Evolutionary conservation across 306 rosid genomes (phyloP), one percentile per base, ranked within the genome.

Genomic region (Biancaea sappan): DNA sequence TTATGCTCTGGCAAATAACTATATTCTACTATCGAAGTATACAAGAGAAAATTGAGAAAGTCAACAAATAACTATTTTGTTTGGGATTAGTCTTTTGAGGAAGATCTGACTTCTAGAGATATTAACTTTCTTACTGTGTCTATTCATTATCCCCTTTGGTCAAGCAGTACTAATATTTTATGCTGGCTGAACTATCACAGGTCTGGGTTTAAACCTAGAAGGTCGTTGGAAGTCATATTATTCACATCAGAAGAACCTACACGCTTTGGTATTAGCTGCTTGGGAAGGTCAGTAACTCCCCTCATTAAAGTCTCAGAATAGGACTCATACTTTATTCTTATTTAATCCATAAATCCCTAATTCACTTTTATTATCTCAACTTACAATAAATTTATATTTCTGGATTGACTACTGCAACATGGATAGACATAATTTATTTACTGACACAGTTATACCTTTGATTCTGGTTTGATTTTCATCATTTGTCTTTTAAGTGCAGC

Each of bases 221-320:
- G 91, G 75, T 79, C 98, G 1, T 81, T 94, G 80, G 98, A 91
- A 83, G 84, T 91, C 80, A 86, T 94, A 77, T 69, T 79, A 77
- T 94, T 94, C 87, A 94, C 98, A 60, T 94, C 98, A 15, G 98
- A 94, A 87, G 98, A 94, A 81, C 97, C 98, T 29, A 88, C 98
- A 24, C 95, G 96, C 79, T 94, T 87, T 83, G 98, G 96, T 66
- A 88, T 94, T 76, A 58, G 97, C 84, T 94, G 98, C 80, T 84
- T 94, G 76, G 97, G 97, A 87, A 94, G 98, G 98, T 94, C 63
- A 81, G 88, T 37, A 77, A 47, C 56, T 16, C 29, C 24, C 41
- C 22, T 18, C 48, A 12, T 24, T 26, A 77, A 31, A 26, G 12
- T 76, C 54, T 73, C 48, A 72, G 63, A 31, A 51, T 47, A 15